Conservation (phyloP, 2,329 filamentous ascomycete genomes). For the Fusarium miscanthi region DNA sequence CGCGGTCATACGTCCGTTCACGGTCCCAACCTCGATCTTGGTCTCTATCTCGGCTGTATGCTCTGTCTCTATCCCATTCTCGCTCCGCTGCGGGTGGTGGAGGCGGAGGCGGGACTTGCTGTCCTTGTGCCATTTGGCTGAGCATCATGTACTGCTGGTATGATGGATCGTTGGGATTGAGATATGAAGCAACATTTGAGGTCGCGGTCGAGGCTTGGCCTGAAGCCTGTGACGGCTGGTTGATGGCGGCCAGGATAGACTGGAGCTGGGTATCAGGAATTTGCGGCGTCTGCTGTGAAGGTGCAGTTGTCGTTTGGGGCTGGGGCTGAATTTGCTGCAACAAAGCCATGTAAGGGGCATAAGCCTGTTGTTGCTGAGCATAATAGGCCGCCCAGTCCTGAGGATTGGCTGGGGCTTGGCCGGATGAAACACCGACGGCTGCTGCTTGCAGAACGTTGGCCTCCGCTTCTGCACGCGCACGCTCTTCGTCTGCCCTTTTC, state of each 20-base stretch:
- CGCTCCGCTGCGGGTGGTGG: slow-evolving; percentile 48
- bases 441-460: slow-evolving; percentile 46
- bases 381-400: slow-evolving; percentile 56
- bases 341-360: slow-evolving; percentile 56
- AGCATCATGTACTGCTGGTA: slow-evolving; percentile 56
- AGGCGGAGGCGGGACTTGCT: slow-evolving; percentile 42
- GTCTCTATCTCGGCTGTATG: slow-evolving; percentile 45
- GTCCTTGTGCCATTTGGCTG: slow-evolving; percentile 52
- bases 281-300: slow-evolving; percentile 44
- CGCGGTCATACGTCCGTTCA: slow-evolving; percentile 50
- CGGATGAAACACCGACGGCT: slow-evolving; percentile 26
- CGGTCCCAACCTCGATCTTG: slow-evolving; percentile 42
- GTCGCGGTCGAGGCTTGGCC: slow-evolving; percentile 37
- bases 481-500: slow-evolving; percentile 54
- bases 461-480: slow-evolving; percentile 50
- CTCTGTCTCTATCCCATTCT: slow-evolving; percentile 44
- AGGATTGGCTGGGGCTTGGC: slow-evolving; percentile 43
- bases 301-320: slow-evolving; percentile 11
- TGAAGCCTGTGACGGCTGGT: slow-evolving; percentile 49
- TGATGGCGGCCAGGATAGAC: slow-evolving; percentile 57
- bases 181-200: slow-evolving; percentile 38
- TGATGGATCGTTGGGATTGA: slow-evolving; percentile 54
- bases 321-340: slow-evolving; percentile 52
- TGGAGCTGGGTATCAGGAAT: slow-evolving; percentile 55
- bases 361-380: slow-evolving; percentile 55